A percentile compares a stretch with the other conserved stretches of the same genome.
Conservation (phyloP, 805 yeast genomes). For the Sungouiella blattae region DNA sequence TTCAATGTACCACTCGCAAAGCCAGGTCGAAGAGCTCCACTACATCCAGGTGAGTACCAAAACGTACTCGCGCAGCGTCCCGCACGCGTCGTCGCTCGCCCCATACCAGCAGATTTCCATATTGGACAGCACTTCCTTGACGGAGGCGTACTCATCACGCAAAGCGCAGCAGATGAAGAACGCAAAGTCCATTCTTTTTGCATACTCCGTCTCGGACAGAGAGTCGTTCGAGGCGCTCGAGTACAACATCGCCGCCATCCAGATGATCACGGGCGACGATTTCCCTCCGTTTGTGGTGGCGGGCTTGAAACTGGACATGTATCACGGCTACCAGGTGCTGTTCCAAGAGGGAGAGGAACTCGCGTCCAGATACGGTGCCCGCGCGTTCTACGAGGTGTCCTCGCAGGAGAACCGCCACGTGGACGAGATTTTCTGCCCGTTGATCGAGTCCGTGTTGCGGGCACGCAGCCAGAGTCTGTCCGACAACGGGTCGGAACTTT, state of each 20-base stretch:
- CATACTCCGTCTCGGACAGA: constrained; percentile 25
- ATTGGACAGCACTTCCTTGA: constrained; percentile 25
- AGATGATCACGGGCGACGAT: constrained; percentile 16
- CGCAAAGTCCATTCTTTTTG: constrained; percentile 26
- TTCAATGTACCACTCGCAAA: neutral
- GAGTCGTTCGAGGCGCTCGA: constrained; percentile 27
- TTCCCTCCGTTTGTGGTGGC: constrained; percentile 31
- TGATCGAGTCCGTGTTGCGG: constrained; percentile 13
- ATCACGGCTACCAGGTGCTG: constrained; percentile 24
- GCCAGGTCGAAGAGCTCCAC: constrained; percentile 1
- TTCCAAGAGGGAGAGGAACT: constrained; percentile 28
- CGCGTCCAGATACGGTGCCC: constrained; percentile 24
- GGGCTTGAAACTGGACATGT: constrained; percentile 28
- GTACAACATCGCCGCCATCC: constrained; percentile 24
- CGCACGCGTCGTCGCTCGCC: constrained; percentile 4
- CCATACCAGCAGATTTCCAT: constrained; percentile 25
- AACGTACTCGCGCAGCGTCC: neutral
- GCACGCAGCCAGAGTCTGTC: neutral
- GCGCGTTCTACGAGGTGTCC: constrained; percentile 27
- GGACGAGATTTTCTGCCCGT: constrained; percentile 26
- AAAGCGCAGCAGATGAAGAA: constrained; percentile 27
- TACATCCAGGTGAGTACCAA: neutral
- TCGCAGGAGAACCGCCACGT: constrained; percentile 18
- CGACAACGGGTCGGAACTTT: neutral
- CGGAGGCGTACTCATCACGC: constrained; percentile 25